A percentile compares a stretch with the other conserved stretches of the same genome.
These are phyloP conservation scores for Melanogaster broomeanus DNA, from an alignment of 768 basidiomycete species.

Conservation along the genomic window DNA sequence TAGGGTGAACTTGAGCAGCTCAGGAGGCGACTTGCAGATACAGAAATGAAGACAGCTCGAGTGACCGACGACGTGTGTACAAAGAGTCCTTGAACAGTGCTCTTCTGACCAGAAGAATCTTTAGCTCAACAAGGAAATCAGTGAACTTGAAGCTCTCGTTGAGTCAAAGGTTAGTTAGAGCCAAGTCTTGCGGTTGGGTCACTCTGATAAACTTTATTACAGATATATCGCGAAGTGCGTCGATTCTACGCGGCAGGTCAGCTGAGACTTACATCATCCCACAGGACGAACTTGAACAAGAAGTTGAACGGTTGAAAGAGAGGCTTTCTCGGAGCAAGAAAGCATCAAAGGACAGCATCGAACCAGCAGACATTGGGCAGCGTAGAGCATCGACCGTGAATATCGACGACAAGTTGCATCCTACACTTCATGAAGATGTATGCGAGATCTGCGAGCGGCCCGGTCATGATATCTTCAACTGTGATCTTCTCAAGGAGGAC, in stretches of 20 bases:
- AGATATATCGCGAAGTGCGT: constrained; percentile 85
- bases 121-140: constrained; percentile 89
- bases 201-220: constrained; percentile 5
- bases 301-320: constrained; percentile 75
- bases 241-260: neutral
- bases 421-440: constrained; percentile 40
- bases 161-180: constrained; percentile 75
- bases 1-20: constrained; percentile 70
- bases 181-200: neutral
- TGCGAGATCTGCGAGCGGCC: constrained; percentile 88
- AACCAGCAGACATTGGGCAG: constrained; percentile 33
- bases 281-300: constrained; percentile 85
- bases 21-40: constrained; percentile 65
- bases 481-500: constrained; percentile 70
- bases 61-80: constrained; percentile 64
- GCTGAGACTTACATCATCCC: constrained; percentile 12
- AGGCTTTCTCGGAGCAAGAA: constrained; percentile 64
- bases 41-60: constrained; percentile 75
- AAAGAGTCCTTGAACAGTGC: neutral
- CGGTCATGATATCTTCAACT: constrained; percentile 86
- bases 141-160: constrained; percentile 89
- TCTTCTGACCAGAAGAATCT: constrained; percentile 2
- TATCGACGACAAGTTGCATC: constrained; percentile 22
- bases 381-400: constrained; percentile 22
- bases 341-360: constrained; percentile 48